These are phyloP conservation scores for Lotus japonicus DNA, from an alignment of 306 rosid species.

Conservation along the genomic window DNA sequence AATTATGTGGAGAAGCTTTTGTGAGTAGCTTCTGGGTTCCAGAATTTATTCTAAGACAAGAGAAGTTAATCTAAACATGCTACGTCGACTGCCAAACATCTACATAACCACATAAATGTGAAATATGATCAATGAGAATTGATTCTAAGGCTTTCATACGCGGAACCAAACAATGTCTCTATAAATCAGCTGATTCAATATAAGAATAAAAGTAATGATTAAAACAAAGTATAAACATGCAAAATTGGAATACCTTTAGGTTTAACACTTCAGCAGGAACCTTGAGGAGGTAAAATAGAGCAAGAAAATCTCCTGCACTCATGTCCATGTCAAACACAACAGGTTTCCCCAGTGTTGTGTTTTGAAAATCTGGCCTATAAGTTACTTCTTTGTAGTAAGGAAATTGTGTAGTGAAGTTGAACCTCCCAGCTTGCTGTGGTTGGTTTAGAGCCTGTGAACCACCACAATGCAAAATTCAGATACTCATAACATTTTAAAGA, in stretches of 20 bases:
- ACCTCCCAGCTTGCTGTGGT: conserved; percentile 45
- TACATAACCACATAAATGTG: no score
- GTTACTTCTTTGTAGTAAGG: conserved; percentile 57
- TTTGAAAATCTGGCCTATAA: conserved; percentile 47
- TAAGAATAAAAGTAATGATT: neutral
- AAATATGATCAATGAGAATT: no score
- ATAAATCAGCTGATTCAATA: neutral
- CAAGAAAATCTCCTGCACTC: conserved; percentile 93
- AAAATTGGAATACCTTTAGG: conserved; percentile 50
- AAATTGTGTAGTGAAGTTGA: conserved; percentile 73
- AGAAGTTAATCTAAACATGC: no score
- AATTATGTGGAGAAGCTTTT: no score
- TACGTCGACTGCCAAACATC: no score
- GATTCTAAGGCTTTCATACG: no score
- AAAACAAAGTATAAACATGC: neutral
- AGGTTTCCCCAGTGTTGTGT: conserved; percentile 55
- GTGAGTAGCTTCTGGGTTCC: no score
- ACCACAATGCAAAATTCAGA: neutral
- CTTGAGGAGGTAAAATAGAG: conserved; percentile 79
- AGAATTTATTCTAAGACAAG: no score
- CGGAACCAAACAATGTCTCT: neutral
- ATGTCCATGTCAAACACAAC: conserved; percentile 94
- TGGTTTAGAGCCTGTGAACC: conserved; percentile 28
- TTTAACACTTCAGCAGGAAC: conserved; percentile 68
- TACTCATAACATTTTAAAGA: neutral